These are phyloP conservation scores for Megacollybia marginata DNA, from an alignment of 768 basidiomycete species.

Conservation along the genomic window DNA sequence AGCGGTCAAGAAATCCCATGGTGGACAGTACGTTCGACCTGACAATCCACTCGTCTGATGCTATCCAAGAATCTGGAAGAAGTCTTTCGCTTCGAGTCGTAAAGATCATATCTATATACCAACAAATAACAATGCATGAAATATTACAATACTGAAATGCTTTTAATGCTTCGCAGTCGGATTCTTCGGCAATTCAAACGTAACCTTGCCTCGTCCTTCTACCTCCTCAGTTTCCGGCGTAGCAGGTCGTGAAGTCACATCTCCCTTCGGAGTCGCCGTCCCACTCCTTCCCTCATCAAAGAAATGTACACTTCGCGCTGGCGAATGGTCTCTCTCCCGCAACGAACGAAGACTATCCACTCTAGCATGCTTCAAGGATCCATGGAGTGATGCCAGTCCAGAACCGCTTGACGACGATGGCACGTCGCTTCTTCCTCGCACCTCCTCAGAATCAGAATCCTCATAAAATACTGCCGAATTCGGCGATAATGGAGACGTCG, in stretches of 20 bases:
- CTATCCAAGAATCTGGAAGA: constrained; percentile 43
- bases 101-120: not conserved
- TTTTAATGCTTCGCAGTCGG: not conserved
- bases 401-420: not conserved
- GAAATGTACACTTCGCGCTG: constrained; percentile 6
- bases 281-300: constrained; percentile 2
- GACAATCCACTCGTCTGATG: not conserved
- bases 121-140: not conserved
- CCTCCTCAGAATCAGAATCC: not conserved
- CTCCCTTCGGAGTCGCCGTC: not conserved
- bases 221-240: not conserved
- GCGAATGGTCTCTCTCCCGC: constrained; percentile 4
- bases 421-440: not conserved
- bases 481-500: not conserved
- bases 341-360: not conserved
- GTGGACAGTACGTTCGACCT: constrained; percentile 45
- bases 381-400: not conserved
- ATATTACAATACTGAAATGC: too few species aligned
- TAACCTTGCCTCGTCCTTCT: not conserved
- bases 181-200: not conserved
- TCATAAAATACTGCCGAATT: not conserved
- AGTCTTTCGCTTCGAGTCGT: constrained; percentile 64
- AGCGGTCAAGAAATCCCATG: constrained; percentile 65
- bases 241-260: too few species aligned
- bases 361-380: not conserved